Evolutionary conservation across 2,329 filamentous ascomycete species (phyloP).

Genomic region (Verticillium klebahnii): DNA sequence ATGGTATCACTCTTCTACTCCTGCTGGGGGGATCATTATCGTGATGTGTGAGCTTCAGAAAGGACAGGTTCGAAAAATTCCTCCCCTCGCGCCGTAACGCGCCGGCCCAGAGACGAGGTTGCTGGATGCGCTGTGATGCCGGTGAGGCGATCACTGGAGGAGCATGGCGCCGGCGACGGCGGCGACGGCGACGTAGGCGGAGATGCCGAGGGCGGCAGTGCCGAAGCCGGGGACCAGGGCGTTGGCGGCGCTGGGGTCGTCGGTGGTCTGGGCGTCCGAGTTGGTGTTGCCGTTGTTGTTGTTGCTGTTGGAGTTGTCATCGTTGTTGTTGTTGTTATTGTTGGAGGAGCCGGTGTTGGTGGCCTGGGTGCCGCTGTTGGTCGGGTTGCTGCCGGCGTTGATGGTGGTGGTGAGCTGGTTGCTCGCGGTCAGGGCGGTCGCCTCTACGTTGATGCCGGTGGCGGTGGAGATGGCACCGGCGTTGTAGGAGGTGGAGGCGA

Average conservation of each 20-base stretch:
- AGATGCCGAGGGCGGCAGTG: constrained; percentile 7
- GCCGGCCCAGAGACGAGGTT: background rate
- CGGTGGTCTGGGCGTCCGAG: constrained; percentile 4
- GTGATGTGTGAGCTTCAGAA: background rate
- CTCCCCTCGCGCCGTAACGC: background rate
- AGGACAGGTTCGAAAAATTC: background rate
- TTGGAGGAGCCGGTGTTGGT: constrained; percentile 6
- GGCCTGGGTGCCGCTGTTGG: background rate
- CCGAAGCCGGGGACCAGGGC: constrained; percentile 5
- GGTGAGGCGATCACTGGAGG: constrained; percentile 3
- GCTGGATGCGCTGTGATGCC: background rate
- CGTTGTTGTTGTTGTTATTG: constrained; percentile 1
- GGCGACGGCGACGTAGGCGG: constrained; percentile 5
- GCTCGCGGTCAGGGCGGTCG: constrained; percentile 8
- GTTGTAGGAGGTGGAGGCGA: constrained; percentile 11
- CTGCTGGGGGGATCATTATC: background rate
- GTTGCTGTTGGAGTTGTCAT: constrained; percentile 3
- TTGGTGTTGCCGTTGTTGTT: constrained; percentile 2
- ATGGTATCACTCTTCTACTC: background rate
- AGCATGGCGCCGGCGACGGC: constrained; percentile 5
- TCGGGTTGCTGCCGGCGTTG: background rate
- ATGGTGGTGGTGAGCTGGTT: constrained; percentile 14
- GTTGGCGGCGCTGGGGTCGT: constrained; percentile 6
- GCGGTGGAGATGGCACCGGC: constrained; percentile 4
- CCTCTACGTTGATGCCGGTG: constrained; percentile 10